Base-by-base conservation (phyloP, 148 eudicot species). In the Chenopodium album region DNA sequence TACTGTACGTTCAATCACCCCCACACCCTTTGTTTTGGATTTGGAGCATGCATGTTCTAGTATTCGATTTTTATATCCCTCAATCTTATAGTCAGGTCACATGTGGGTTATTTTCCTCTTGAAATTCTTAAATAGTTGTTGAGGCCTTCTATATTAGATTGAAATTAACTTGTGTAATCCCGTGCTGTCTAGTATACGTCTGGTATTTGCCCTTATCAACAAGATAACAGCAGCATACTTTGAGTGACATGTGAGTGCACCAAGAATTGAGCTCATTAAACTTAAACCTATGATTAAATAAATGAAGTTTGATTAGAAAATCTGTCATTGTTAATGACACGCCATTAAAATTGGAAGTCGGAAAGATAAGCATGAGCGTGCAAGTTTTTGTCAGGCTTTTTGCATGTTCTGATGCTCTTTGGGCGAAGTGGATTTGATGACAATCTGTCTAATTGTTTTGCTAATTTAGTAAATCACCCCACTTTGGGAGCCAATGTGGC, bases 311-410 rank as follows among this genome's bases (percentile, higher is more conserved):
- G 20, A 65, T 65, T 78, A 78, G 69, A 34, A 37, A 44, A 11
- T 13, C 41, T 66, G 46, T 46, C 64, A 19, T 46, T 82, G 75
- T 48, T 34, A 34, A 34, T 34, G 37, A 34, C 37, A 34, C 37
- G 2, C 37, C 37, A 34, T 34, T 34, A 34, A 34, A 74, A 32
- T 9, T 14, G 48, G 72, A 76, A 44, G 59, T 37, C 56, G 52
- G 31, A 62, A 65, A 59, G 54, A 14, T 71, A 17, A 34, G 22
- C 71, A 71, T 32, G 52, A 69, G 84, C 86, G 82, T 84, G 82
- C 82, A 44, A 75, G n/a, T 29, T 29, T 8, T 13, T 84, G 86
- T 75, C 86, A 84, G 79, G 62, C 52, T 75, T 84, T 84, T 75
- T 67, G 70, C 63, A 50, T 32, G 63, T 73, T 70, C 73, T 76